phyloP scores from a whole-genome alignment of 2,329 filamentous ascomycete species.

The Sclerotiophoma versabilis region DNA sequence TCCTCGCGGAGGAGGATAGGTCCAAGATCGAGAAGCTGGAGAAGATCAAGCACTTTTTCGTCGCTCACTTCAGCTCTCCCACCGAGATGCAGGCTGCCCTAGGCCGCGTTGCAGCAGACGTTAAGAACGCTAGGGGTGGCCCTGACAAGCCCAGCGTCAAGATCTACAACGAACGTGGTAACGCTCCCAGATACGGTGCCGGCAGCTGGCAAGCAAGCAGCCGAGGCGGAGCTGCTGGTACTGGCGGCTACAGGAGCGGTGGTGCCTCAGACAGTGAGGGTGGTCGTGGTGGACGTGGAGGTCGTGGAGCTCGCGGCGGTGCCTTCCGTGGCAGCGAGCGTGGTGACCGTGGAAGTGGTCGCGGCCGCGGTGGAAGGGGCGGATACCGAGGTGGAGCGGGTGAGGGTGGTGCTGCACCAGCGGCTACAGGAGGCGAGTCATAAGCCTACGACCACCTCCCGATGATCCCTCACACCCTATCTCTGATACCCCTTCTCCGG shows the following conservation, averaged over 20 bases:
- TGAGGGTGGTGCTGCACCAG: conserved; percentile 43
- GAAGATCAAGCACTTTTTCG: conserved; percentile 81
- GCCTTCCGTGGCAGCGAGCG: conserved; percentile 60
- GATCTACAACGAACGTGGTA: conserved; percentile 73
- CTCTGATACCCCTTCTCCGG: conserved; percentile 44
- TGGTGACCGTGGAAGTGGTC: conserved; percentile 52
- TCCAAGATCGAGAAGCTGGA: conserved; percentile 73
- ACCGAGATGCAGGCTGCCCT: conserved; percentile 85
- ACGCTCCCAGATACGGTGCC: conserved; percentile 56
- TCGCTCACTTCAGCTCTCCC: conserved; percentile 80
- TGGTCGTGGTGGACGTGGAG: conserved; percentile 65
- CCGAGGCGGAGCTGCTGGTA: conserved; percentile 64
- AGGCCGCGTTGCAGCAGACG: conserved; percentile 74
- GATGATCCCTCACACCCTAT: conserved; percentile 21
- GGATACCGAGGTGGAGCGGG: conserved; percentile 42
- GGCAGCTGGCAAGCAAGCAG: conserved; percentile 69
- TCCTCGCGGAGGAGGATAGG: conserved; percentile 84
- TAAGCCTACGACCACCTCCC: conserved; percentile 29
- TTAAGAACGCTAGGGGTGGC: conserved; percentile 76
- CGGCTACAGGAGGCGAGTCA: conserved; percentile 49
- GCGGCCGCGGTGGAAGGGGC: conserved; percentile 36
- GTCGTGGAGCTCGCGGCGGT: conserved; percentile 56
- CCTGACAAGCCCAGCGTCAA: conserved; percentile 82
- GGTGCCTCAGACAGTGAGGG: conserved; percentile 79
- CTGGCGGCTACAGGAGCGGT: conserved; percentile 83